Evolutionary conservation across 1,284 basidiomycete species (phyloP).

Genomic region (Flammula alnicola): DNA sequence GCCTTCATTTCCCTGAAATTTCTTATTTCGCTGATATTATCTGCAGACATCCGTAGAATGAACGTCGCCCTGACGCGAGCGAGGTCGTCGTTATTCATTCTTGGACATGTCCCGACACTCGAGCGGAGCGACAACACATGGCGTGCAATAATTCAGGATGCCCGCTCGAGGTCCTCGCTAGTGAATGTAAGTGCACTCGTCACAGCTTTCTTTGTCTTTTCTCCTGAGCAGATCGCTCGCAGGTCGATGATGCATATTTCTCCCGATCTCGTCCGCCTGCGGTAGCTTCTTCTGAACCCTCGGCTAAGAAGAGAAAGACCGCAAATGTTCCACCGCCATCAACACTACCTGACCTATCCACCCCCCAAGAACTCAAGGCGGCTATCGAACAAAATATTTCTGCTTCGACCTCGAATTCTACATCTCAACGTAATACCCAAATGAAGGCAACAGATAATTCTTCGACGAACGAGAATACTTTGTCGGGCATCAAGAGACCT

Average conservation of each 20-base stretch:
- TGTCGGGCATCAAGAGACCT: slow-evolving; percentile 1
- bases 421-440: not conserved
- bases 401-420: not conserved
- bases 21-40: slow-evolving; percentile 1
- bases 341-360: not conserved
- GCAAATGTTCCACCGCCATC: not conserved
- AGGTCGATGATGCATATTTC: slow-evolving; percentile 19
- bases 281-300: not conserved
- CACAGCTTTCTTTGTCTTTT: not conserved
- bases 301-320: slow-evolving; percentile 8
- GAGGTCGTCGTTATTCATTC: slow-evolving; percentile 91
- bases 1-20: slow-evolving; percentile 21
- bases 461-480: not conserved
- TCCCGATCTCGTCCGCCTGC: slow-evolving; percentile 3
- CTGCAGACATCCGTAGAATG: slow-evolving; percentile 83
- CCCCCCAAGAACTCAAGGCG: slow-evolving; percentile 1
- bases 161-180: slow-evolving; percentile 58
- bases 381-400: not conserved
- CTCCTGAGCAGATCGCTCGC: slow-evolving; percentile 25
- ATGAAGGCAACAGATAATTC: slow-evolving; percentile 8
- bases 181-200: slow-evolving; percentile 50
- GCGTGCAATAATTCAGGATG: slow-evolving; percentile 80
- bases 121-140: slow-evolving; percentile 85
- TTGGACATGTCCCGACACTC: slow-evolving; percentile 89
- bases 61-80: slow-evolving; percentile 98